Percentiles rank a stretch among this genome's conserved stretches.
These are phyloP conservation scores for Sporothrix globosa DNA, from an alignment of 2,329 filamentous ascomycete genomes.

Conservation along the genomic window DNA sequence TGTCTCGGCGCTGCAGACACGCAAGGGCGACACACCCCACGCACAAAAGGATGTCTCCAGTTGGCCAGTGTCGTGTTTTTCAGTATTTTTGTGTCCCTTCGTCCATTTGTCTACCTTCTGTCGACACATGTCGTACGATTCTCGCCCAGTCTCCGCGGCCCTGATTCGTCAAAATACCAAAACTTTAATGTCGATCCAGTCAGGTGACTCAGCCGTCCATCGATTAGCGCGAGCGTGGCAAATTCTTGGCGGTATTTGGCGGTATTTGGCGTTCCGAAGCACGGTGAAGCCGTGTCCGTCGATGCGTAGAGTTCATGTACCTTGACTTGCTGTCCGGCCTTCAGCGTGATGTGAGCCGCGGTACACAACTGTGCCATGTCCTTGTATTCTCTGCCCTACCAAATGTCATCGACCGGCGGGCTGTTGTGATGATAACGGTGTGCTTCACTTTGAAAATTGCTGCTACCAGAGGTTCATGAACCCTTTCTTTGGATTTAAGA, in stretches of 20 bases:
- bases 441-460: neutral
- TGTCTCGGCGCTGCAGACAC: conserved; percentile 16
- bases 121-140: neutral
- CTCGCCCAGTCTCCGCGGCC: neutral
- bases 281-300: neutral
- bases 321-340: neutral
- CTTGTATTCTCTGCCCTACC: neutral
- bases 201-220: conserved; percentile 13
- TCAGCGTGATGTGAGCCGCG: neutral
- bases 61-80: neutral
- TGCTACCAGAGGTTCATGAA: neutral
- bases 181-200: neutral
- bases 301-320: neutral
- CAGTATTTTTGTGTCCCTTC: neutral
- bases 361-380: conserved; percentile 1
- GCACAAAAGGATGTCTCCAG: neutral
- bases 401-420: too few species aligned
- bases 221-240: conserved; percentile 17
- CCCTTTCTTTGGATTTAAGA: neutral
- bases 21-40: too few species aligned
- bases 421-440: too few species aligned
- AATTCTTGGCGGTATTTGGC: neutral
- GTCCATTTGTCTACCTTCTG: neutral
- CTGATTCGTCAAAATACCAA: neutral
- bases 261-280: conserved; percentile 20